A percentile compares a stretch with the other conserved stretches of the same genome.
Conservation (phyloP, 345 rosid genomes). For the Gossypioides kirkii region DNA sequence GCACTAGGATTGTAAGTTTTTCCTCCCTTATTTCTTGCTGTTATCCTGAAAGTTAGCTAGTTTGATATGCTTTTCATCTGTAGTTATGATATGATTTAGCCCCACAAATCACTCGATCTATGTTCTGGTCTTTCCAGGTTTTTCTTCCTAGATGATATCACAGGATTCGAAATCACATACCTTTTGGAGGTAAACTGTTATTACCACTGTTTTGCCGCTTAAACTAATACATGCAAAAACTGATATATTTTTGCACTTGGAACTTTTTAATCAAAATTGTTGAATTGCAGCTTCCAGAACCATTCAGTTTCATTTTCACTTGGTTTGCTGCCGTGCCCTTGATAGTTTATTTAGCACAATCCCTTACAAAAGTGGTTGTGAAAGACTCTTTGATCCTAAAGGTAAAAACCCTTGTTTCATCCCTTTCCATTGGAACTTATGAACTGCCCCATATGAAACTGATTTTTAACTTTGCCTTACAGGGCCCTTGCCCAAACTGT, state of each 20-base stretch:
- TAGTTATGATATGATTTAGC: not conserved
- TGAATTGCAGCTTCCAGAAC: conserved; percentile 74
- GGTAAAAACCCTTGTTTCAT: conserved; percentile 27
- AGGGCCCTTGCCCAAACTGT: conserved; percentile 96
- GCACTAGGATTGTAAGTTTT: conserved; percentile 64
- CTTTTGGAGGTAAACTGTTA: conserved; percentile 66
- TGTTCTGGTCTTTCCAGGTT: conserved; percentile 44
- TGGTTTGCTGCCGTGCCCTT: conserved; percentile 98
- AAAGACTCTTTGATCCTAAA: conserved; percentile 80
- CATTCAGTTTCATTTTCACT: conserved; percentile 91
- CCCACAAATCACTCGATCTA: not conserved
- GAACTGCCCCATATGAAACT: not conserved
- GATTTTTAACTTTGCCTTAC: conserved; percentile 1
- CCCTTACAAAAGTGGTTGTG: conserved; percentile 70
- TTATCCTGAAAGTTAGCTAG: not conserved
- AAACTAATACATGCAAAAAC: not conserved
- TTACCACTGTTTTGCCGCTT: not conserved
- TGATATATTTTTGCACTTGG: not conserved
- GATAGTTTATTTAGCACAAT: conserved; percentile 55
- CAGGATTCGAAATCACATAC: conserved; percentile 91
- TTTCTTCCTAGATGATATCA: conserved; percentile 92
- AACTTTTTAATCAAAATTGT: not conserved
- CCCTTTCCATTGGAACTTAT: not conserved
- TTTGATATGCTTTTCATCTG: not conserved
- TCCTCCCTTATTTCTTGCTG: not conserved